These are phyloP conservation scores for Darksidea phi DNA, from an alignment of 495 filamentous ascomycete genomes.

Conservation along the genomic window DNA sequence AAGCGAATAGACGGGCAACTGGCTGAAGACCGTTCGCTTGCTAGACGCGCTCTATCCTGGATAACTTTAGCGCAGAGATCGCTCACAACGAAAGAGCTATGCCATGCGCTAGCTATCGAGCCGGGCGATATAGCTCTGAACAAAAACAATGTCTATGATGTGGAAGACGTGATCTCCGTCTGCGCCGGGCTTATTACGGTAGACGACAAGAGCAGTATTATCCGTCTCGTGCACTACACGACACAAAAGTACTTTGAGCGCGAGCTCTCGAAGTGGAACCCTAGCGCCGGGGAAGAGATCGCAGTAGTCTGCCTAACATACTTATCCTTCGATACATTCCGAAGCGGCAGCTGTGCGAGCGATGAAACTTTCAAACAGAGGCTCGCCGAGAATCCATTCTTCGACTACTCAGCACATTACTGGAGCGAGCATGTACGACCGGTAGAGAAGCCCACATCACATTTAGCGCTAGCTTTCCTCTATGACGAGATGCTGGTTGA, in stretches of 20 bases:
- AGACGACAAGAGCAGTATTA: too few species aligned
- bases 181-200: too few species aligned
- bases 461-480: slow-evolving; percentile 8
- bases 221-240: too few species aligned
- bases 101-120: slow-evolving; percentile 50
- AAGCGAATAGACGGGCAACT: slow-evolving; percentile 47
- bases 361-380: slow-evolving; percentile 37
- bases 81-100: slow-evolving; percentile 7
- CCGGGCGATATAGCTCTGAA: too few species aligned
- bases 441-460: slow-evolving; percentile 28
- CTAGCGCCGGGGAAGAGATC: too few species aligned
- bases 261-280: too few species aligned
- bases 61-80: slow-evolving; percentile 5
- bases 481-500: background rate
- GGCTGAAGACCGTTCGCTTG: slow-evolving; percentile 11
- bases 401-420: slow-evolving; percentile 46
- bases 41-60: slow-evolving; percentile 7
- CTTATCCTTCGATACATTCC: slow-evolving; percentile 45
- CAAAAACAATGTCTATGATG: too few species aligned
- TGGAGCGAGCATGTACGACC: slow-evolving; percentile 49
- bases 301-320: too few species aligned
- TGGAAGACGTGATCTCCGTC: too few species aligned
- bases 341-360: slow-evolving; percentile 35
- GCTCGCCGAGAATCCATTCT: slow-evolving; percentile 41
- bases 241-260: too few species aligned